Evolutionary conservation across 2,329 filamentous ascomycete species (phyloP), one percentile per base, ranked within the genome.

Genomic region (Chaetomiaceae sp.): DNA sequence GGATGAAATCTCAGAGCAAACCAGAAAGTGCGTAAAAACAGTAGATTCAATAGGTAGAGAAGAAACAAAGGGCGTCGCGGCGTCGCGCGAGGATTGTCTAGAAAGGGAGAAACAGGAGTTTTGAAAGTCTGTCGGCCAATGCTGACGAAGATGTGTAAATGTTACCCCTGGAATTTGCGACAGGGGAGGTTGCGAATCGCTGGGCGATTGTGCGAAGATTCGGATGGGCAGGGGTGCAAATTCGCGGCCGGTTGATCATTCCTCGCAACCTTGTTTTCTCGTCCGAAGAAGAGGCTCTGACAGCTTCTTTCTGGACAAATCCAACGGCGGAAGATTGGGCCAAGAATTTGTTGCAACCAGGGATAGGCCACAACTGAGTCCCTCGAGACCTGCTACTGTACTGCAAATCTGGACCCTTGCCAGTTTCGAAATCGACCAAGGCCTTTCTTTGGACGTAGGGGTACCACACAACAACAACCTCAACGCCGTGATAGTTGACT

Each of bases 241-340:
- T 58, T 42, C 53, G 56, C 49, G 50, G 50, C 48, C 45, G 29
- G 55, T 47, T 53, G 54, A 61, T 61, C 58, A 56, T 58, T 56
- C 58, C 52, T 47, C n/a, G 18, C 48, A 34, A 46, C 21, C 48
- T 36, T 52, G 46, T 51, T 47, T 55, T 48, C n/a, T n/a, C 36
- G 32, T 37, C 43, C 20, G n/a, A 20, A 16, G 10, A 10, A 43
- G 43, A 50, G 37, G 18, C 43, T 44, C 29, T 34, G 32, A 42
- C 37, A 37, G 36, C 33, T n/a, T 3, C 32, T 16, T 47, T 36
- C 30, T 30, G 25, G 23, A 38, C 13, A 20, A 14, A 29, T 34
- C 34, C n/a, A 34, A 29, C 37, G 32, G 51, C 50, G 5, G 54
- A 48, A 37, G 55, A 59, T 57, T 52, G 32, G 53, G 52, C 50